Evolutionary conservation across 306 rosid genomes (phyloP).

Genomic region (Hippophae rhamnoides): DNA sequence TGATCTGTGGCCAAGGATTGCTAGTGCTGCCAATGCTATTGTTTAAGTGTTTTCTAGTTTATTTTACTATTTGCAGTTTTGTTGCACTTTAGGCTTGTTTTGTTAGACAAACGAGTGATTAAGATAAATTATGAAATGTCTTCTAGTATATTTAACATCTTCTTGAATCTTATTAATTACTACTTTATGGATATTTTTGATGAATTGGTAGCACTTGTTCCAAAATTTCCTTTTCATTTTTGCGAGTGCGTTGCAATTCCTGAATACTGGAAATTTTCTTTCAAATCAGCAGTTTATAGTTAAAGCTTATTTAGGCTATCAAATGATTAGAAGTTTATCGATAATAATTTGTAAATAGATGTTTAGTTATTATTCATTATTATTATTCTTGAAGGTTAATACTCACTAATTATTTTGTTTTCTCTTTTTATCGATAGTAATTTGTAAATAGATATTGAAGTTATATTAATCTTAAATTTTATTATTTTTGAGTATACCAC

Average conservation of each 20-base stretch:
- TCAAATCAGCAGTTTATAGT: no score
- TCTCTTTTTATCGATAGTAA: no score
- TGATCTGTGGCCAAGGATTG: slow-evolving; percentile 92
- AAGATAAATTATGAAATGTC: neutral
- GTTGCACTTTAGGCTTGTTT: neutral
- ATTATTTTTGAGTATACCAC: no score
- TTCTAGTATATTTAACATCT: neutral
- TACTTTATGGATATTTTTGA: neutral
- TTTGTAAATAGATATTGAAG: no score
- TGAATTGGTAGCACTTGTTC: neutral
- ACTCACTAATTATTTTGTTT: no score
- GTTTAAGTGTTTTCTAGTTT: slow-evolving; percentile 25
- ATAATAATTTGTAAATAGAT: no score
- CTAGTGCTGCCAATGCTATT: slow-evolving; percentile 88
- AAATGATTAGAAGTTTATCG: no score
- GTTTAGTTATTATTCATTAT: no score
- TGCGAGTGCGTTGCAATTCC: neutral
- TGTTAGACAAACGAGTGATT: neutral
- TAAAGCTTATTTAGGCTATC: no score
- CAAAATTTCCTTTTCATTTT: neutral
- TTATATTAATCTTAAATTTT: no score
- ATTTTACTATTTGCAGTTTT: neutral
- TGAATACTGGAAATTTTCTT: neutral
- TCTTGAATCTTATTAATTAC: neutral
- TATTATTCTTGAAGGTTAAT: no score